phyloP scores from a whole-genome alignment of 768 basidiomycete genomes.

The Myochromella boudieri region DNA sequence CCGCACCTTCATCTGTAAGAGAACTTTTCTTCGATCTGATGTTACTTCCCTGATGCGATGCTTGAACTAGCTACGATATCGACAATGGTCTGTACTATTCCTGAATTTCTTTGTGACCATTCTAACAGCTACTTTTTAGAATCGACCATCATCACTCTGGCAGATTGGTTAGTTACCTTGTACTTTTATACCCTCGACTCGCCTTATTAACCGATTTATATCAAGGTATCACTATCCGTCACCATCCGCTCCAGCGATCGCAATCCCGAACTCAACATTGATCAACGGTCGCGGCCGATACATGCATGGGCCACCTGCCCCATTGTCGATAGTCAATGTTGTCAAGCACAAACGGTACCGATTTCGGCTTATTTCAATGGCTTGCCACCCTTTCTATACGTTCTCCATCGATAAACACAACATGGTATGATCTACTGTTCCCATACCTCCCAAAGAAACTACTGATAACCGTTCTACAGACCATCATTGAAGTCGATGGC shows the following conservation, averaged over 20 bases:
- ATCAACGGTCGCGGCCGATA: slow-evolving; percentile 3
- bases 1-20: slow-evolving; percentile 15
- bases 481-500: slow-evolving; percentile 41
- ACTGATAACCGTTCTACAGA: slow-evolving; percentile 10
- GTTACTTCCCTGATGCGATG: neutral
- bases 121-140: neutral
- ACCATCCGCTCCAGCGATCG: neutral
- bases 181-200: neutral
- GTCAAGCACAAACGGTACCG: neutral
- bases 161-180: too few relatives aligned
- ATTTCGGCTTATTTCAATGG: slow-evolving; percentile 1
- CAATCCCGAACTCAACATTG: neutral
- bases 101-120: too few relatives aligned
- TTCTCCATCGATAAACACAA: slow-evolving; percentile 3
- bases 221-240: neutral
- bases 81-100: neutral
- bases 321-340: neutral
- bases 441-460: neutral
- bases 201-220: neutral
- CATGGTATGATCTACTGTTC: neutral
- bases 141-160: neutral
- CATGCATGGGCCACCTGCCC: neutral
- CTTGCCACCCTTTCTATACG: slow-evolving; percentile 2
- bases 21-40: neutral
- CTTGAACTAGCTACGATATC: neutral